Evolutionary conservation across 2,329 filamentous ascomycete genomes (phyloP), one percentile per base, ranked within the genome.

Genomic region (Penicillium sp.): DNA sequence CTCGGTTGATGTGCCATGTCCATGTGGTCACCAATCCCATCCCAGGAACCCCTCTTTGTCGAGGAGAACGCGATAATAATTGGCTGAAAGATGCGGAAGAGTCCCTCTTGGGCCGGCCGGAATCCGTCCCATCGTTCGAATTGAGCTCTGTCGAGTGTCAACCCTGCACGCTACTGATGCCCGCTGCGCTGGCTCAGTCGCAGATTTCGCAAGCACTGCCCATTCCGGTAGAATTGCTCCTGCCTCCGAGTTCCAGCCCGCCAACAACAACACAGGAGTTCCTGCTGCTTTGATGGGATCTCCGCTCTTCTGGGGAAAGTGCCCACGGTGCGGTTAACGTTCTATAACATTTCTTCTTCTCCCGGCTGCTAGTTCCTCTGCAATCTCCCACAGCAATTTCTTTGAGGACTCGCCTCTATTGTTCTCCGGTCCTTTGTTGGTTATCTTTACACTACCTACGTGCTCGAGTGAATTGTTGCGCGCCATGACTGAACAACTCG

Each of bases 301-400:
- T 54, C 19, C 19, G 29, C 23, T 9, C 26, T 52, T 38, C 50
- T 7, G 50, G 45, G 51, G 58, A 55, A 60, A 45, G 58, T 53
- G 51, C 57, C 31, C 30, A 49, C 57, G 19, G 30, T 30, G 13
- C n/a, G 26, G 44, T 47, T 54, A 50, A 60, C 23, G 46, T 23
- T 61, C 49, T 48, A 44, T 56, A 46, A 48, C 45, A 31, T 51
- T 49, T 19, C 53, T 11, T 15, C 46, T 26, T 11, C 30, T 46
- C 38, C 30, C 47, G 9, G 48, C 48, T 38, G 19, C 31, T 47
- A 11, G 5, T 21, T 73, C 54, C 69, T 64, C 31, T 53, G 67
- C 31, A 69, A 69, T 84, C 61, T 81, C 80, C 31, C 82, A 78
- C 9, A 81, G 83, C 73, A 86, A 87, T 75, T 86, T 86, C 49